Evolutionary conservation across 108 stramenopile genomes (phyloP), one percentile per base, ranked within the genome.

Genomic region (Pseudonitzschia multiseries): DNA sequence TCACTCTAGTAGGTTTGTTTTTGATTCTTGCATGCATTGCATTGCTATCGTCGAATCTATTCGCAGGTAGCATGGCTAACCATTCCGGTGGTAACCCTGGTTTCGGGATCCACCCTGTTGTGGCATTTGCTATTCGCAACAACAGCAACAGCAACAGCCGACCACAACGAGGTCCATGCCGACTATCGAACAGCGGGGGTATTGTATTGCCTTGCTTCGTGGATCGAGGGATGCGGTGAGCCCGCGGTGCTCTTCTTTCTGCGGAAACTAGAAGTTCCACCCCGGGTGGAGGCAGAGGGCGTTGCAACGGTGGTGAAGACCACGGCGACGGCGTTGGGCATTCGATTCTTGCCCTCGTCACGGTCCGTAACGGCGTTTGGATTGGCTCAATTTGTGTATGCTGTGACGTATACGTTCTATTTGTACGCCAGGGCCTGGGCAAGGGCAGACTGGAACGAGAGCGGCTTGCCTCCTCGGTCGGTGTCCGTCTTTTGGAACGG

Each of bases 151-250:
- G n/a, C n/a, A n/a, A n/a, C n/a, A n/a, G n/a, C n/a, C n/a, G n/a
- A n/a, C 26, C 18, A 41, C 14, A 22, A 53, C 50, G 57, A 31
- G 10, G 27, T 59, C 14, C 46, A 87, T 82, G 6, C 61, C 0
- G 93, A 94, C 65, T 95, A 90, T 79, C 83, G 80, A 61, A 8
- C 81, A 3, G 91, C 87, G 28, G 94, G 91, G n/a, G 68, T 87
- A 17, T 63, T 95, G 14, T 95, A 92, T 76, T 92, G 91, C 70
- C n/a, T 93, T 0, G 86, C 89, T 0, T 78, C 87, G 13, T 81
- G 87, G 65, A 65, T 93, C 2, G 94, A 95, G 81, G 81, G 83
- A 21, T 76, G 79, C 48, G 84, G 86, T 2, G 94, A 95, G 69
- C 94, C 94, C 3, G 78, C 81, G 20, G 80, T 90, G 14, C 73